Base-by-base conservation (phyloP, 2,329 filamentous ascomycete genomes). In the Fusarium camptoceras region DNA sequence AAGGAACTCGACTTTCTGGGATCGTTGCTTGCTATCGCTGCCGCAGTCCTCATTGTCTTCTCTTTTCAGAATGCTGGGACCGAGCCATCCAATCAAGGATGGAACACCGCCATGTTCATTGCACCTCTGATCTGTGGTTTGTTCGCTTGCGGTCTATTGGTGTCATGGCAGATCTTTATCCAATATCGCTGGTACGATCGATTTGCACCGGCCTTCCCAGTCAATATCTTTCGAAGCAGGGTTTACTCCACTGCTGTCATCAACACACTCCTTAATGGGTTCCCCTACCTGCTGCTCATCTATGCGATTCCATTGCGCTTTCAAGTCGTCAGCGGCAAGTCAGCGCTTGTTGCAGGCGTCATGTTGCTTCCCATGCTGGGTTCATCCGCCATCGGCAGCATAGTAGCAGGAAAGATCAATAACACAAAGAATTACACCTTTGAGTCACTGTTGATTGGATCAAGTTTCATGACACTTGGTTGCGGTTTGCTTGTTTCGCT, bases 41-140 rank as follows among this genome's bases (percentile, higher is more conserved):
- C 86, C 3, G 83, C 87, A 0, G 83, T 87, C 1, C 80, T 89
- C 4, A 80, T 89, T 7, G 85, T 89, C 0, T 89, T 88, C 68
- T 80, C 87, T 3, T 88, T 90, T 59, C 87, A 90, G 70, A 84
- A 84, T 66, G 82, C 82, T 5, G 83, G 83, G 0, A 73, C 73
- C 2, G 48, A 61, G n/a, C 74, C 76, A 0, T 66, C 77, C 5
- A 60, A 66, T 1, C 65, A 78, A n/a, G 72, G 77, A 41, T 89
- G 86, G 86, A 75, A 80, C 10, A 78, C 80, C 24, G 77, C 75
- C 7, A 49, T 76, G 7, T 81, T 81, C 44, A 64, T 80, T 28
- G 78, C 71, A 0, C 78, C 79, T 6, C 25, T 81, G 14, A 34
- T 73, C 2, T 65, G 68, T 12, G 79, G 79, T 9, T 10, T 79